Conservation (phyloP, 805 yeast species). For the Ogataea corticis region DNA sequence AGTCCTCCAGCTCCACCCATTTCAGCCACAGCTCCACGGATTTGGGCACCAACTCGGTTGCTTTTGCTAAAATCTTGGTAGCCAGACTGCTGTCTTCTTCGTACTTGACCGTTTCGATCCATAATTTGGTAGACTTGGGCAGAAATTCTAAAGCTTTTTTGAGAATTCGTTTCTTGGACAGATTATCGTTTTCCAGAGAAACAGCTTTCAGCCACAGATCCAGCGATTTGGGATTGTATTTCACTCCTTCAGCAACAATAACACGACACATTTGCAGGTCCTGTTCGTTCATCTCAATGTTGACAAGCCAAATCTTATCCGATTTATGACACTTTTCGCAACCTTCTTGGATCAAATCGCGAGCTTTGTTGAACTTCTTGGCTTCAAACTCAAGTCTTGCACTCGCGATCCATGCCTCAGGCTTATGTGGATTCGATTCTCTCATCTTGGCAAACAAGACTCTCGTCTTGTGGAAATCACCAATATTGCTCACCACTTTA, state of each 20-base stretch:
- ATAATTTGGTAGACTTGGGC: slow-evolving; percentile 59
- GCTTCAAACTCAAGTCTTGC: slow-evolving; percentile 76
- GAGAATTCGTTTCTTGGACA: slow-evolving; percentile 55
- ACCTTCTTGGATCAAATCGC: slow-evolving; percentile 67
- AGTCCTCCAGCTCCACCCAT: slow-evolving; percentile 44
- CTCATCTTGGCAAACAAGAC: slow-evolving; percentile 65
- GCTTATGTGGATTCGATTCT: slow-evolving; percentile 67
- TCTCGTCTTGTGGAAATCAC: slow-evolving; percentile 61
- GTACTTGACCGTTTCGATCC: slow-evolving; percentile 64
- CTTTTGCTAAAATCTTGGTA: slow-evolving; percentile 56
- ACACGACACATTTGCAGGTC: slow-evolving; percentile 49
- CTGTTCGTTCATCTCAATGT: slow-evolving; percentile 57
- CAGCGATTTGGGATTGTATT: slow-evolving; percentile 53
- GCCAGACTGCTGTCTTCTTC: slow-evolving; percentile 57
- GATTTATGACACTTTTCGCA: slow-evolving; percentile 63
- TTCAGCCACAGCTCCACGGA: slow-evolving; percentile 68
- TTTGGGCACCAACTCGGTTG: slow-evolving; percentile 66
- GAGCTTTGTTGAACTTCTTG: slow-evolving; percentile 56
- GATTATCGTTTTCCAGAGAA: slow-evolving; percentile 59
- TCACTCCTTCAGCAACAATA: slow-evolving; percentile 66
- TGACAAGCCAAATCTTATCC: slow-evolving; percentile 84
- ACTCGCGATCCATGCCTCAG: slow-evolving; percentile 84
- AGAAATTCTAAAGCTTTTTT: slow-evolving; percentile 70
- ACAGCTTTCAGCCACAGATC: slow-evolving; percentile 73
- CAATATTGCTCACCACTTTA: slow-evolving; percentile 37